Conservation (phyloP, 1,139 yeast species). For the Hansenula sp. region DNA sequence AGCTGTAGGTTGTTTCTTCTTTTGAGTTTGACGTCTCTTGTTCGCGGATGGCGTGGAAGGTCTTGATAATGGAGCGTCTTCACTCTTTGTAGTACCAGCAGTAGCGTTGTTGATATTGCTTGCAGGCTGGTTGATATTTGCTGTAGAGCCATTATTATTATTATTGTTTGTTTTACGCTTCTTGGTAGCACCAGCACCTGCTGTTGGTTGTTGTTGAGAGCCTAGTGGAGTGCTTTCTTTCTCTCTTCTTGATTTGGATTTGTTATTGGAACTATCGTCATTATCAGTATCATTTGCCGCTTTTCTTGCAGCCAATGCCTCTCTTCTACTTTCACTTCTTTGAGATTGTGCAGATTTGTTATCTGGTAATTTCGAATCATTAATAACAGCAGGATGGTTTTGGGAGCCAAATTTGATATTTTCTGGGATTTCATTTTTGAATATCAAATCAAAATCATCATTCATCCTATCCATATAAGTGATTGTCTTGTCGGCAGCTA, state of each 20-base stretch:
- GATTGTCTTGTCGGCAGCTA: slow-evolving; percentile 75
- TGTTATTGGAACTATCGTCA: slow-evolving; percentile 8
- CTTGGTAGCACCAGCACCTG: slow-evolving; percentile 12
- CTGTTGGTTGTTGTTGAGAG: slow-evolving; percentile 3
- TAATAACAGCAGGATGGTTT: slow-evolving; percentile 85
- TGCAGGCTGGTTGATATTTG: background rate
- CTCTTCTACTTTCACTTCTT: slow-evolving; percentile 81
- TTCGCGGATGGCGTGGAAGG: slow-evolving; percentile 19
- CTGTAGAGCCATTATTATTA: background rate
- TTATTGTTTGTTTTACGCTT: slow-evolving; percentile 16
- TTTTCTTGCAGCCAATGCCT: slow-evolving; percentile 86
- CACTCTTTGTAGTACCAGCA: slow-evolving; percentile 5
- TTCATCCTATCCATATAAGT: slow-evolving; percentile 73
- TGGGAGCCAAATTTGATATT: slow-evolving; percentile 60
- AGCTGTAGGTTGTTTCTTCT: slow-evolving; percentile 11
- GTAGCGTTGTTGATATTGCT: background rate
- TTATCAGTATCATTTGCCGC: slow-evolving; percentile 18
- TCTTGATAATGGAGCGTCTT: slow-evolving; percentile 8
- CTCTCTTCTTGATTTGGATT: slow-evolving; percentile 12
- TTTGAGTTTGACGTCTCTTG: slow-evolving; percentile 16
- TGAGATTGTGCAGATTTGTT: slow-evolving; percentile 63
- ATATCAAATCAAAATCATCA: slow-evolving; percentile 72
- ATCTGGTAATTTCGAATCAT: slow-evolving; percentile 42
- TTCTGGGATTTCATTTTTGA: slow-evolving; percentile 68
- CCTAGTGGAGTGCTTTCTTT: slow-evolving; percentile 15